Base-by-base conservation (phyloP, 306 rosid genomes). In the Cucumis melo region DNA sequence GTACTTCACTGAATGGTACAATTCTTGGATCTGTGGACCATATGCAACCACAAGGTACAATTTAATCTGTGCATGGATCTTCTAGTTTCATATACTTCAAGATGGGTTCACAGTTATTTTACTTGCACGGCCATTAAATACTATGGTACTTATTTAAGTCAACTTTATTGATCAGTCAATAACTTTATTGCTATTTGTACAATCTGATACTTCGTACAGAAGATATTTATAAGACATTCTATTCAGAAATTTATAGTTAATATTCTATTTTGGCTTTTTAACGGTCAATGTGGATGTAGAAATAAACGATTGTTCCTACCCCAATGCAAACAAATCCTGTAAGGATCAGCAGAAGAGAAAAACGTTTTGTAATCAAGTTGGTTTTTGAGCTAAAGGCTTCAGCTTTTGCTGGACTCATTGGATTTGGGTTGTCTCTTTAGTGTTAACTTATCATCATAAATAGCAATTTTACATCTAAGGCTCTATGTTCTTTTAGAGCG, bases 21-120 rank as follows among this genome's bases (percentile, higher is more conserved):
- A 75, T 88, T 87, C 96, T 94, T 54, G 96, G 98, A 61, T 87
- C 96, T 24, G 98, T 92, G 54, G 98, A 94, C 78, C 98, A 94
- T 86, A 89, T 94, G 78, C 90, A 88, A 84, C 96, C 96, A 81
- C 89, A 92, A 94, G 98, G 98, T 94, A 84, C 84, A 17, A 77
- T 58, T 82, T 15, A 80, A 39, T 73, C 7, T 0, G 7, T 7
- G 15, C 60, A 27, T 44, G 3, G n/a, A 1, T 50, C 1, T 32
- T 32, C 36, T 15, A 36, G 24, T 12, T 29, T 29, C 16, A 11
- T 62, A 32, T 62, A 62, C 68, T 62, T 29, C 21, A 32, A 13
- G 68, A 62, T 8, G 17, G 21, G 36, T 10, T 42, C 74, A 21
- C 38, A 0, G 29, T 42, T 12, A 20, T 7, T 68, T 23, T 0